Evolutionary conservation across 2,329 filamentous ascomycete genomes (phyloP).

Genomic region (Penicillium brevicompactum): DNA sequence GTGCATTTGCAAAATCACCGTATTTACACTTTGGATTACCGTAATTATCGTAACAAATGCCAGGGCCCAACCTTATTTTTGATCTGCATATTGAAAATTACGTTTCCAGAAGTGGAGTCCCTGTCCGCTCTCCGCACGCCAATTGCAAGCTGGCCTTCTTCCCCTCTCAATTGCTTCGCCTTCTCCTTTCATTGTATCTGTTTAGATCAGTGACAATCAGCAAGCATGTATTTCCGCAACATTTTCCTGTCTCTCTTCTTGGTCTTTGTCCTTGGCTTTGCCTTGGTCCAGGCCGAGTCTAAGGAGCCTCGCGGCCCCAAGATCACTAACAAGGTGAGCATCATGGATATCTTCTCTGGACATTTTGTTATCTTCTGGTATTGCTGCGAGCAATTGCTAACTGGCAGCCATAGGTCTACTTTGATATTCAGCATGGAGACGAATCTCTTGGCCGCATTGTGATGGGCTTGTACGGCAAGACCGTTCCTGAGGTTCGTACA

Average conservation of each 20-base stretch:
- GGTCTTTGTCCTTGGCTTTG: constrained; percentile 71
- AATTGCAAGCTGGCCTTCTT: constrained; percentile 41
- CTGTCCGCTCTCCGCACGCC: constrained; percentile 23
- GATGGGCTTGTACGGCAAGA: constrained; percentile 68
- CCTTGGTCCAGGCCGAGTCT: constrained; percentile 71
- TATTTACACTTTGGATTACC: not conserved
- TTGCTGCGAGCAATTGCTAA: constrained; percentile 14
- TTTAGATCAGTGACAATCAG: constrained; percentile 23
- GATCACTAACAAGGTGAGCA: constrained; percentile 81
- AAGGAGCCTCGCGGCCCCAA: constrained; percentile 69
- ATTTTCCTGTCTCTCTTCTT: constrained; percentile 68
- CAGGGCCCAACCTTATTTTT: not conserved
- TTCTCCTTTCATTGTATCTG: constrained; percentile 19
- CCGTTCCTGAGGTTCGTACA: constrained; percentile 60
- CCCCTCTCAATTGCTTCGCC: constrained; percentile 14
- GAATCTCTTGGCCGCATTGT: constrained; percentile 63
- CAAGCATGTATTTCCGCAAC: constrained; percentile 39
- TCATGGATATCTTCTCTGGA: not conserved
- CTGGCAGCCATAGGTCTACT: constrained; percentile 55
- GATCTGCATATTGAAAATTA: constrained; percentile 12
- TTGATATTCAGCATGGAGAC: constrained; percentile 66
- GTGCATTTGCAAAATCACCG: constrained; percentile 5
- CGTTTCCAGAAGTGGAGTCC: not conserved
- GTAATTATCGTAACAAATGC: constrained; percentile 8
- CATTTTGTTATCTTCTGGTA: not conserved